These are phyloP conservation scores for Starmerella khaoyaiensis DNA, from an alignment of 805 yeast species.

Conservation along the genomic window DNA sequence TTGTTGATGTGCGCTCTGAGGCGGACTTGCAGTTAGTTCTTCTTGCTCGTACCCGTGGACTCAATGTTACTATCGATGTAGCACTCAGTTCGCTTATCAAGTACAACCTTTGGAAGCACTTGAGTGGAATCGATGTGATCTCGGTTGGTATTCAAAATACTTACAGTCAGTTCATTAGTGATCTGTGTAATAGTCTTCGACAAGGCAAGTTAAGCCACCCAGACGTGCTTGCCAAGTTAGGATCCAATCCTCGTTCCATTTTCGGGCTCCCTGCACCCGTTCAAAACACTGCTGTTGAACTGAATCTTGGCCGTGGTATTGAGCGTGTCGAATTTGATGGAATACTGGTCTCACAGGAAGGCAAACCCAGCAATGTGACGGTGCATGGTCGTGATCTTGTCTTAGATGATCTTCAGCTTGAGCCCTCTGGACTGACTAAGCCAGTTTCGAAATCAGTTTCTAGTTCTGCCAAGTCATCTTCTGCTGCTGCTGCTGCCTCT, in stretches of 20 bases:
- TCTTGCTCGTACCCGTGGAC: slow-evolving; percentile 71
- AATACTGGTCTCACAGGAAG: slow-evolving; percentile 75
- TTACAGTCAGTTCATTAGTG: slow-evolving; percentile 65
- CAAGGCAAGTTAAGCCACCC: slow-evolving; percentile 57
- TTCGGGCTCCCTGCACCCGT: slow-evolving; percentile 67
- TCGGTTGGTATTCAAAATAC: slow-evolving; percentile 72
- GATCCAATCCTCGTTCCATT: slow-evolving; percentile 68
- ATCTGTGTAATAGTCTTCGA: slow-evolving; percentile 66
- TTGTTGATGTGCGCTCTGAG: slow-evolving; percentile 69
- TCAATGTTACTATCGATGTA: slow-evolving; percentile 82
- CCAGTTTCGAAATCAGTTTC: background rate
- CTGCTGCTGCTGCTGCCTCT: background rate
- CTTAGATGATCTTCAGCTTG: slow-evolving; percentile 13
- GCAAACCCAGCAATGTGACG: slow-evolving; percentile 48
- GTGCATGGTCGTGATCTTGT: slow-evolving; percentile 23
- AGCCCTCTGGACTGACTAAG: slow-evolving; percentile 7
- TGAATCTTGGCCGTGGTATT: slow-evolving; percentile 64
- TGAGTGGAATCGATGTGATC: slow-evolving; percentile 69
- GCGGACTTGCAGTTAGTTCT: slow-evolving; percentile 73
- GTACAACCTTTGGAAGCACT: slow-evolving; percentile 63
- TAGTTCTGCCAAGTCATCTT: background rate
- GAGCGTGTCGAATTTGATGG: slow-evolving; percentile 74
- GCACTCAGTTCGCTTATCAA: slow-evolving; percentile 62
- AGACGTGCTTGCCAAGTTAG: slow-evolving; percentile 60
- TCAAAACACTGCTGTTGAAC: slow-evolving; percentile 56